A percentile compares a stretch with the other conserved stretches of the same genome.
phyloP scores from a whole-genome alignment of 2,329 filamentous ascomycete species.

The Emericellopsis cladophorae region DNA sequence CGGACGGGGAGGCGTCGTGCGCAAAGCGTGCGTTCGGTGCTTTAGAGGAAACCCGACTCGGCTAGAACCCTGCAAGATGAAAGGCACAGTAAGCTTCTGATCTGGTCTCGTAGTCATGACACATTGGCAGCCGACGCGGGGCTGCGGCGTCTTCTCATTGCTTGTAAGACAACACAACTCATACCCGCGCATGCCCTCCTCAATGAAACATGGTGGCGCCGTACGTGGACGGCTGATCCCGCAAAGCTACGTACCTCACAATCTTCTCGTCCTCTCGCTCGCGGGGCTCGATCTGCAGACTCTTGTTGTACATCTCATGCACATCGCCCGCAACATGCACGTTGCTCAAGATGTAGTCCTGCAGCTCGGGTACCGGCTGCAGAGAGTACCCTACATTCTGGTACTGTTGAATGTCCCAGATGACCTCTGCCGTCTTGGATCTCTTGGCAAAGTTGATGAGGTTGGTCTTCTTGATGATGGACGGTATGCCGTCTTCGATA shows the following conservation, averaged over 20 bases:
- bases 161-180: not conserved
- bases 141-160: too few relatives aligned
- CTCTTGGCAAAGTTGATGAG: conserved; percentile 98
- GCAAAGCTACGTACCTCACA: conserved; percentile 62
- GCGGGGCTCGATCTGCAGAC: conserved; percentile 80
- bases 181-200: not conserved
- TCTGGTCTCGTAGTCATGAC: not conserved
- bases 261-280: conserved; percentile 99
- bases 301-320: conserved; percentile 99
- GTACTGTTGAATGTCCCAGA: conserved; percentile 96
- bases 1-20: not conserved
- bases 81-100: conserved; percentile 2
- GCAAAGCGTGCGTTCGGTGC: not conserved
- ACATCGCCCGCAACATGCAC: conserved; percentile 94
- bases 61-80: conserved; percentile 36
- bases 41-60: conserved; percentile 48
- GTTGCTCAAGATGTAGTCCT: conserved; percentile 93
- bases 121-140: too few relatives aligned
- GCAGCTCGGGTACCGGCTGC: conserved; percentile 78
- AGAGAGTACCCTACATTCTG: conserved; percentile 95
- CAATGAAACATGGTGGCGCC: conserved; percentile 9
- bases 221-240: conserved; percentile 11
- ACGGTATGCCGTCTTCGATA: conserved; percentile 96
- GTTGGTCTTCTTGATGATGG: conserved; percentile 89
- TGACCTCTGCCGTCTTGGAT: conserved; percentile 94